Base-by-base conservation (phyloP, 2,329 filamentous ascomycete genomes). In the Paecilomyces sp. region DNA sequence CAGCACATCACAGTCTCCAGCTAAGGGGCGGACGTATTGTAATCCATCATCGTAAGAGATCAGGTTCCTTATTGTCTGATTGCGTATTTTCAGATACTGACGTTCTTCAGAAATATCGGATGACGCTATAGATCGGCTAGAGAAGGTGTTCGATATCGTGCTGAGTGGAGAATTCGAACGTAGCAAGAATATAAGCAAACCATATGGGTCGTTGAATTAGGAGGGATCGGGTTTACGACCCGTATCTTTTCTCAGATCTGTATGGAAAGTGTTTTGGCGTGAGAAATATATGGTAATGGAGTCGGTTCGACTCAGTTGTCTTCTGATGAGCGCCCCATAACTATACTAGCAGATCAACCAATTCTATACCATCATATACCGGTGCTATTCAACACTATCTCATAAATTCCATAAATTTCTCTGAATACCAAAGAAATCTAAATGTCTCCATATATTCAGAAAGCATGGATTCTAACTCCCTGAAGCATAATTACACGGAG, bases 11-110 rank as follows among this genome's bases (percentile, higher is more conserved):
- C 58, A 86, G 87, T 0, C 65, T 90, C 58, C 81, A 77, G 62
- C 68, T 87, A 15, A 65, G 78, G 9, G 83, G 84, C 30, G 83
- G 82, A 3, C 77, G 88, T 60, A 70, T 90, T 57, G 88, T 90
- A 1, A 78, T 89, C 22, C 88, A 90, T 73, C 89, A 89, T 71
- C 88, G 75, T 77, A 68, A 70, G 75, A 18, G 5, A 74, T 11
- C 24, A 30, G 52, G 22, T 13, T 8, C 24, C 1, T 36, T 22
- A 8, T 18, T 7, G 3, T 25, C 33, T 18, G 3, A 56, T 24
- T 22, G 50, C 31, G 36, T 15, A 15, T 15, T 41, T 41, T 15
- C 15, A 18, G 36, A 7, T 47, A 47, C 68, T 74, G 61, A 74
- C 63, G 55, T 61, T 50, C 63, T 51, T 60, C 64, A 77, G 74